Base-by-base conservation (phyloP, 2,329 filamentous ascomycete species). In the Emmonsia crescens region DNA sequence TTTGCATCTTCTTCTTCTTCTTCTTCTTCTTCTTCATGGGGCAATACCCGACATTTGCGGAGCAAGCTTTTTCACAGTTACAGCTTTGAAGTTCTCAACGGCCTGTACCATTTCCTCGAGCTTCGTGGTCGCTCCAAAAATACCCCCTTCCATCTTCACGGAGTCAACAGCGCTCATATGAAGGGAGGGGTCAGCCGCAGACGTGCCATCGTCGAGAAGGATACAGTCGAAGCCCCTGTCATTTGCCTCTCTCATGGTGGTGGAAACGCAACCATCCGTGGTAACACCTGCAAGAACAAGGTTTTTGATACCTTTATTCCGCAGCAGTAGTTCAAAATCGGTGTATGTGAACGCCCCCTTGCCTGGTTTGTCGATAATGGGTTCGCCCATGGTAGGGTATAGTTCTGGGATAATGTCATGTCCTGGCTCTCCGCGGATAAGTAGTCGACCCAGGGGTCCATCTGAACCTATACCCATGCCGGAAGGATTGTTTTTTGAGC, bases 361-460 rank as follows among this genome's bases (percentile, higher is more conserved):
- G 0, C 81, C 80, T 0, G 81, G 80, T 68, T 83, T 83, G 69
- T 83, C 81, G 51, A 84, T 78, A 9, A 83, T 73, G 0, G 78
- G 75, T 65, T 83, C 81, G 2, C 72, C 73, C 1, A 71, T 70
- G 19, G 78, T 60, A 16, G 81, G 81, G 61, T 77, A 77, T 38
- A 83, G 70, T 65, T 85, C 82, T 8, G 77, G 72, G 21, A 85
- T 77, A 36, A 80, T 83, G 55, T 82, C 82, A 67, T 85, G 83
- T 0, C 84, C 84, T 27, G 73, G 67, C 66, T 85, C 80, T 0
- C 84, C 83, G 24, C 83, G 79, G 29, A 86, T 74, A 3, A 86
- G 72, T 2, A 85, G 76, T n/a, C 80, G 79, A 0, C 84, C 83
- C 52, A 85, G 70, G 0, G 83, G 83, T 0, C 83, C 83, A 16